phyloP scores from a whole-genome alignment of 108 stramenopile genomes.

The Seminavis robusta region DNA sequence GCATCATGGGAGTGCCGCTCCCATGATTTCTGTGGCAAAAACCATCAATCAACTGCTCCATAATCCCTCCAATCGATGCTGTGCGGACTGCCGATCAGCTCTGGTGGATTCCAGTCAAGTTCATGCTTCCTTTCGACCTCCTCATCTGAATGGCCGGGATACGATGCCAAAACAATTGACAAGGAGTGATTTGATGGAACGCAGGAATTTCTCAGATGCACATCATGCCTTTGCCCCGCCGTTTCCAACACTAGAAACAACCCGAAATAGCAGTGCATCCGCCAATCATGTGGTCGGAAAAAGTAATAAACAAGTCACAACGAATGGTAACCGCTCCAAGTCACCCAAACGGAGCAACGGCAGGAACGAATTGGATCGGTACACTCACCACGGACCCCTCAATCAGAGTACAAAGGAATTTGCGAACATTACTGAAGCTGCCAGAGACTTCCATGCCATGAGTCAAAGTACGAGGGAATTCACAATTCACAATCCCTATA shows the following conservation, averaged over 20 bases:
- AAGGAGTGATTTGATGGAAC: not conserved
- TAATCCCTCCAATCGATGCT: slow-evolving; percentile 38
- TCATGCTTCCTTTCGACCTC: slow-evolving; percentile 38
- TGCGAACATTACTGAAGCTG: no score
- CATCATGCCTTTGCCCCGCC: slow-evolving; percentile 15
- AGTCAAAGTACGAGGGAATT: no score
- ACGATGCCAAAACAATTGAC: not conserved
- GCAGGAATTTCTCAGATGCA: not conserved
- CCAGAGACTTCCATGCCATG: no score
- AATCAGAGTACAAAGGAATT: no score
- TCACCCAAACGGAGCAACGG: no score
- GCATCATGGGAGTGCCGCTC: no score
- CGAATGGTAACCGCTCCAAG: no score
- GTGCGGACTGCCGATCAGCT: slow-evolving; percentile 45
- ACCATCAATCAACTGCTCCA: slow-evolving; percentile 30
- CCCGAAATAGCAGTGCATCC: slow-evolving; percentile 30
- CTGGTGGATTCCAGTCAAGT: slow-evolving; percentile 47
- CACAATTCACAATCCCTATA: no score
- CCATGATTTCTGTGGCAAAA: slow-evolving; percentile 24
- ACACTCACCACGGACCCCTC: no score
- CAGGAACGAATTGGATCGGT: no score
- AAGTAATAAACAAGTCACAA: no score
- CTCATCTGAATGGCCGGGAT: not conserved
- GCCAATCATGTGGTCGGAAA: no score
- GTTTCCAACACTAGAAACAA: slow-evolving; percentile 14